phyloP scores from a whole-genome alignment of 345 rosid species.

The Theobroma cacao region DNA sequence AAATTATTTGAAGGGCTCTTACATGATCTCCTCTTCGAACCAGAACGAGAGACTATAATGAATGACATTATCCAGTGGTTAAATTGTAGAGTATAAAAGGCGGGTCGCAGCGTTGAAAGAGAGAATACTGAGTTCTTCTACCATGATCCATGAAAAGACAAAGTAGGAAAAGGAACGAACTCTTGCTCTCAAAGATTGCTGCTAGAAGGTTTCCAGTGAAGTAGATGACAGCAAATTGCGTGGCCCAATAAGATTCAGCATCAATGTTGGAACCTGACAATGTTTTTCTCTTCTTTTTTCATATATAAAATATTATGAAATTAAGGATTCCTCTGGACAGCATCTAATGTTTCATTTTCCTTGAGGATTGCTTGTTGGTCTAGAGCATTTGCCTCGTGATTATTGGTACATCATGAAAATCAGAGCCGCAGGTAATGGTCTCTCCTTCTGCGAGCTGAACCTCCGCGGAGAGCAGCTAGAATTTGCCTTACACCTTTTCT shows the following conservation, averaged over 20 bases:
- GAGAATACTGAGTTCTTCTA: background rate
- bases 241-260: slow-evolving; percentile 14
- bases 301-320: background rate
- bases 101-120: background rate
- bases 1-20: slow-evolving; percentile 67
- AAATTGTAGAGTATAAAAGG: slow-evolving; percentile 38
- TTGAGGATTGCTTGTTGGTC: no score
- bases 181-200: background rate
- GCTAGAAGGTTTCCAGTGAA: slow-evolving; percentile 6
- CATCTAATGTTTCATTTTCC: no score
- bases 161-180: background rate
- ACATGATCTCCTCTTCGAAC: slow-evolving; percentile 90
- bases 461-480: no score
- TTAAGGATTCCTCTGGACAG: background rate
- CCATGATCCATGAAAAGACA: background rate
- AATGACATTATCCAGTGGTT: slow-evolving; percentile 74
- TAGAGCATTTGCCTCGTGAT: no score
- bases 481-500: no score
- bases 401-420: background rate
- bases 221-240: background rate
- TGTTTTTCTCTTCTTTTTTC: background rate
- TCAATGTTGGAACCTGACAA: slow-evolving; percentile 6
- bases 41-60: slow-evolving; percentile 64
- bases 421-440: background rate
- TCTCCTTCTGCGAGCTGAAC: no score